Conservation (phyloP, 2,329 filamentous ascomycete species). For the Hortaea werneckii region DNA sequence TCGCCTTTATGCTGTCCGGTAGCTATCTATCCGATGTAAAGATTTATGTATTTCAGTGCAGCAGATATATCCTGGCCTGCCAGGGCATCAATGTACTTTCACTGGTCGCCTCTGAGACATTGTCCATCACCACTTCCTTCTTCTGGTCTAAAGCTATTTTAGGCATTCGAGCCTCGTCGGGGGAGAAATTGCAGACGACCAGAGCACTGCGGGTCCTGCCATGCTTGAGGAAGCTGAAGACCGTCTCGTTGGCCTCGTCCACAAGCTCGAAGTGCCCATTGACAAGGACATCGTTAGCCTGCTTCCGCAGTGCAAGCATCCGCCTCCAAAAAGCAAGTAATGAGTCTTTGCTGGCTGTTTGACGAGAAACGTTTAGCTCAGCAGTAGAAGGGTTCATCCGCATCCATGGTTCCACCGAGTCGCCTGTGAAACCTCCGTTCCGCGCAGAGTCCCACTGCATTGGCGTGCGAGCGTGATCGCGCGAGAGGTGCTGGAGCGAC, state of each 20-base stretch:
- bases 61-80: no score
- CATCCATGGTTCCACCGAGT: slow-evolving; percentile 55
- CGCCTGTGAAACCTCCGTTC: slow-evolving; percentile 55
- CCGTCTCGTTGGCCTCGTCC: slow-evolving; percentile 39
- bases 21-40: no score
- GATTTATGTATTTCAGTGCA: no score
- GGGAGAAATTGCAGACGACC: slow-evolving; percentile 31
- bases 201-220: slow-evolving; percentile 21
- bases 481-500: slow-evolving; percentile 46
- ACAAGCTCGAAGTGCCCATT: slow-evolving; percentile 55
- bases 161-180: not conserved
- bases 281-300: slow-evolving; percentile 52
- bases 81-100: no score
- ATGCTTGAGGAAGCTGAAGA: slow-evolving; percentile 42
- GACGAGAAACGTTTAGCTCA: slow-evolving; percentile 51
- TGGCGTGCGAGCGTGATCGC: slow-evolving; percentile 62
- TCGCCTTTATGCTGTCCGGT: no score
- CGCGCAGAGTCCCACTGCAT: slow-evolving; percentile 57
- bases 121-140: no score
- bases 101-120: no score
- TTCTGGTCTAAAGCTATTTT: no score
- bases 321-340: slow-evolving; percentile 53
- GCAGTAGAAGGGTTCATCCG: slow-evolving; percentile 53
- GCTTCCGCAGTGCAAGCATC: slow-evolving; percentile 46
- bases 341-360: slow-evolving; percentile 40